These are phyloP conservation scores for Hypoxylon lenormandii DNA, from an alignment of 495 filamentous ascomycete species.

Conservation along the genomic window DNA sequence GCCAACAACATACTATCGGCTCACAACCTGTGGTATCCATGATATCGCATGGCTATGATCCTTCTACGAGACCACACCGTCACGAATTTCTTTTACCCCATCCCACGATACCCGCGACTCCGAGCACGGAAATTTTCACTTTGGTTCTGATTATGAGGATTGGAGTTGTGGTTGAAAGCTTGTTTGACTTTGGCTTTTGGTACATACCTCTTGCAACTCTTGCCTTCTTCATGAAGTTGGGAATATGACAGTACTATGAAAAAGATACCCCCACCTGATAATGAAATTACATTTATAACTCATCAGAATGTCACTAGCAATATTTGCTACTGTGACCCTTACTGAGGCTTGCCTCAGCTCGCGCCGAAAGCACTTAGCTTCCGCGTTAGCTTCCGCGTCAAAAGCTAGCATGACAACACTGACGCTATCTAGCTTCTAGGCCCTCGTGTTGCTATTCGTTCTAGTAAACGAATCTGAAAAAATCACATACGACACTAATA, in stretches of 20 bases:
- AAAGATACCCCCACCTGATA: conserved; percentile 25
- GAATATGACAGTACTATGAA: background rate
- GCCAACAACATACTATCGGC: background rate
- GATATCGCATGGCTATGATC: background rate
- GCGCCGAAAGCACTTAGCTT: no score
- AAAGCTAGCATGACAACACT: no score
- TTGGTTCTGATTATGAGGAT: background rate
- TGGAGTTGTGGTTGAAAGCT: background rate
- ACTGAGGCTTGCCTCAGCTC: no score
- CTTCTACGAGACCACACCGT: background rate
- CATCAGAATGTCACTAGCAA: no score
- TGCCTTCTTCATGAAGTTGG: background rate
- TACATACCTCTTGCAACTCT: conserved; percentile 10
- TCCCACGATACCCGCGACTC: background rate
- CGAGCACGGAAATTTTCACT: background rate
- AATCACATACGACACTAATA: no score
- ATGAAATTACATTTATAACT: background rate
- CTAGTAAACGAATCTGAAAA: no score
- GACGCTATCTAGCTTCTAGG: no score
- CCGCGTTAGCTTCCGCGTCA: no score
- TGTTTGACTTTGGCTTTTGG: background rate
- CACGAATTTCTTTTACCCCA: background rate
- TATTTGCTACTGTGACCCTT: no score
- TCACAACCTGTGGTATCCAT: background rate
- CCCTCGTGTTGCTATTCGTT: no score